Evolutionary conservation across 2,329 filamentous ascomycete species (phyloP).

Genomic region (Pseudogymnoascus sp.): DNA sequence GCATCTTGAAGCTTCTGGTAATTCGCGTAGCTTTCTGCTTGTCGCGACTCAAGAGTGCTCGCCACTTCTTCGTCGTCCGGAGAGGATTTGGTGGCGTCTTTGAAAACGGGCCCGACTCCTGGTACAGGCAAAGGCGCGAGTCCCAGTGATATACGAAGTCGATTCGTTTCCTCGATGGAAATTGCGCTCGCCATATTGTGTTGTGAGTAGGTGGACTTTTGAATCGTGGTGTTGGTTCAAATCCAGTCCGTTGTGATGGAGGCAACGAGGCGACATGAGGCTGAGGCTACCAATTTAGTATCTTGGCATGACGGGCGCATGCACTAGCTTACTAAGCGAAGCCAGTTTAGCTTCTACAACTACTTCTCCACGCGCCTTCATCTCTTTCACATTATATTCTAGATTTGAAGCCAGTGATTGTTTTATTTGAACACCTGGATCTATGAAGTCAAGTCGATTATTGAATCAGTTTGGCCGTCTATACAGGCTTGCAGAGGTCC

Average conservation of each 20-base stretch:
- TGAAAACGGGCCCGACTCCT: slow-evolving; percentile 57
- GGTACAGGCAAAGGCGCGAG: slow-evolving; percentile 85
- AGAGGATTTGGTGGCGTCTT: slow-evolving; percentile 34
- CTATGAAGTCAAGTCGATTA: slow-evolving; percentile 60
- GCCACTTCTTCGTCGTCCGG: slow-evolving; percentile 60
- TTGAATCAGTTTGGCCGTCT: slow-evolving; percentile 77
- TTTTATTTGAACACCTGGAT: slow-evolving; percentile 65
- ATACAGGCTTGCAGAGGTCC: slow-evolving; percentile 66
- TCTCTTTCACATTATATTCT: slow-evolving; percentile 36
- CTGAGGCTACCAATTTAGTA: slow-evolving; percentile 3
- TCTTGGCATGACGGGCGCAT: neutral
- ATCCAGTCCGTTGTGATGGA: slow-evolving; percentile 1
- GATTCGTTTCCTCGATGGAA: slow-evolving; percentile 89
- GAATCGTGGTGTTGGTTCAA: neutral
- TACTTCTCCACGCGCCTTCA: slow-evolving; percentile 24
- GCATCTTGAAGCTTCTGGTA: slow-evolving; percentile 60
- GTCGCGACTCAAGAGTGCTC: slow-evolving; percentile 78
- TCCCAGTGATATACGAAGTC: slow-evolving; percentile 80
- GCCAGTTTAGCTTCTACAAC: slow-evolving; percentile 14
- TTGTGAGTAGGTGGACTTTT: neutral
- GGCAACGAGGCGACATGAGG: slow-evolving; percentile 4
- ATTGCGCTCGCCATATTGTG: slow-evolving; percentile 48
- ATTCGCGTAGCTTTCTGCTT: slow-evolving; percentile 68
- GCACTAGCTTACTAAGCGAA: slow-evolving; percentile 15
- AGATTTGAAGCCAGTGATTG: slow-evolving; percentile 87